Percentiles rank a stretch among this genome's conserved stretches.
Conservation (phyloP, 75 land plant genomes). For the Selaginella tamariscina region DNA sequence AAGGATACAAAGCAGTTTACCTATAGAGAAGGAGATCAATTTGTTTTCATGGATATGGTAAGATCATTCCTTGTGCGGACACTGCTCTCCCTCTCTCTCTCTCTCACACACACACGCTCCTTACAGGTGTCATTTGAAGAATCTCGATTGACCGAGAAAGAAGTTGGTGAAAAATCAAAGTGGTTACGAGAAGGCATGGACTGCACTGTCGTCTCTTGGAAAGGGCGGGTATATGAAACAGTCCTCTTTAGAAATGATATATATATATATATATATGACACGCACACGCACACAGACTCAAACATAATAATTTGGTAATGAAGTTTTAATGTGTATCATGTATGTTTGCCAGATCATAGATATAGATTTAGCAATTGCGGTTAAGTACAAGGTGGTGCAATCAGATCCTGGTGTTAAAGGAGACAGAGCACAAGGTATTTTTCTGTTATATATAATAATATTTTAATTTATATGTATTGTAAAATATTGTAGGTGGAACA, state of each 20-base stretch:
- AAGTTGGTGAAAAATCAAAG: conserved; percentile 65
- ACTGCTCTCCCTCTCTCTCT: neutral
- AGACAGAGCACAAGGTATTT: conserved; percentile 67
- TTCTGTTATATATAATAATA: neutral
- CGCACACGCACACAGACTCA: no score
- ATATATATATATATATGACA: no score
- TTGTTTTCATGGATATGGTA: conserved; percentile 97
- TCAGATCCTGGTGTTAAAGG: conserved; percentile 80
- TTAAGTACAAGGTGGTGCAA: conserved; percentile 51
- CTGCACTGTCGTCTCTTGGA: conserved; percentile 75
- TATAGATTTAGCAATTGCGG: conserved; percentile 74
- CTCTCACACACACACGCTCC: no score
- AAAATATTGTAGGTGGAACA: conserved; percentile 50
- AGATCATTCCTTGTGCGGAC: neutral
- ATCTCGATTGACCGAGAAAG: conserved; percentile 45
- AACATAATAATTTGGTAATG: no score
- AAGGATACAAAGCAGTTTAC: conserved; percentile 89
- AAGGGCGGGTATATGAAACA: conserved; percentile 61
- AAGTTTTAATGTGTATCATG: neutral
- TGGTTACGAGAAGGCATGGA: conserved; percentile 92
- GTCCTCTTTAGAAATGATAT: conserved; percentile 6
- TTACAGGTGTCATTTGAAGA: conserved; percentile 73
- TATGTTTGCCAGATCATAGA: conserved; percentile 53
- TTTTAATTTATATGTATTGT: neutral
- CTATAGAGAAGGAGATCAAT: conserved; percentile 82